Base-by-base conservation (phyloP, 148 eudicot genomes). In the Amaranthus hypochondriacus region DNA sequence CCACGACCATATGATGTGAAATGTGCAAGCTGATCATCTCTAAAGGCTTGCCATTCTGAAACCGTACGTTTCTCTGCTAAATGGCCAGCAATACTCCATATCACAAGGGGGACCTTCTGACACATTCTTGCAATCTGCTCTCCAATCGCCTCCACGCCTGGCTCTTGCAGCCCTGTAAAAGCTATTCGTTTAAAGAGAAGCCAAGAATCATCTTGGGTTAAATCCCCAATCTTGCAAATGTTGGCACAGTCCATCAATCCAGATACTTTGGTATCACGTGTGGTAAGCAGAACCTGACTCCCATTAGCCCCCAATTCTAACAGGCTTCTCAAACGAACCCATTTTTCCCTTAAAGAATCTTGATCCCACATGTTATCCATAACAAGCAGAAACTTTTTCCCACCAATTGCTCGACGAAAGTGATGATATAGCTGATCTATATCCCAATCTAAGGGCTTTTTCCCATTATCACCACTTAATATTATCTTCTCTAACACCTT, bases 361-460 rank as follows among this genome's bases (percentile, higher is more conserved):
- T 66, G 13, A 48, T 14, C 15, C 72, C 77, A 56, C 0, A 75
- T 21, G 6, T 75, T 54, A 67, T 75, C 72, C 57, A 75, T 9
- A 4, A 75, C 56, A 60, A 75, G 77, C 48, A 75, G 57, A 51
- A 75, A 10, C 5, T 48, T 66, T 11, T 42, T 56, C 48, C 46
- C 71, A 4, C 4, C 52, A 42, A 74, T 43, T 53, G 51, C 12
- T n/a, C 1, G 18, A 3, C 2, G 13, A 5, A 73, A n/a, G 9
- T 14, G 53, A n/a, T 43, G 9, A 12, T 52, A 57, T 3, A 54
- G 44, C 18, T 73, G 62, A 44, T 7, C 4, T 2, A 53, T 54
- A 0, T 4, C 53, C 7, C 49, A 9, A 0, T 10, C 6, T 3
- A 5, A 21, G 46, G 49, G 62, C 18, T 42, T 6, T 9, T 73